These are phyloP conservation scores for Coniochaeta hoffmannii DNA, from an alignment of 2,329 filamentous ascomycete genomes.

Conservation along the genomic window DNA sequence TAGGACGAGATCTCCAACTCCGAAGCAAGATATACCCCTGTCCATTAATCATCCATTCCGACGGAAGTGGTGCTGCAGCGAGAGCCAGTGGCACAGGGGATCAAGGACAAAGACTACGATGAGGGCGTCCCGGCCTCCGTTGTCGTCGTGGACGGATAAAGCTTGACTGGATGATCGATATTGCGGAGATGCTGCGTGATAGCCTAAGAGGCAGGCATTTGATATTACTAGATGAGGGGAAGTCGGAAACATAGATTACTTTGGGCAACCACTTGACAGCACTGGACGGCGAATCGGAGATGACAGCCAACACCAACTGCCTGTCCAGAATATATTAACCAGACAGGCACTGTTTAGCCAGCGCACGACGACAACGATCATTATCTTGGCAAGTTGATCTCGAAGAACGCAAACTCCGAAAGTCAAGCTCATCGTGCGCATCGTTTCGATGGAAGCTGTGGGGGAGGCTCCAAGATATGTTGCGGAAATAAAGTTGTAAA, in stretches of 20 bases:
- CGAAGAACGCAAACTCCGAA: not conserved
- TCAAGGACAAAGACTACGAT: slow-evolving; percentile 2
- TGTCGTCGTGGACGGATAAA: slow-evolving; percentile 3
- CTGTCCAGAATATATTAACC: slow-evolving; percentile 15
- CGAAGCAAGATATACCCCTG: slow-evolving; percentile 3
- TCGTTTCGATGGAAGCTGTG: not conserved
- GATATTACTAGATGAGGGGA: slow-evolving; percentile 8
- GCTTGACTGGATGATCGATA: not conserved
- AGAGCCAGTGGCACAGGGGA: not conserved
- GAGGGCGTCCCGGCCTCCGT: slow-evolving; percentile 1
- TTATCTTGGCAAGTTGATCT: slow-evolving; percentile 5
- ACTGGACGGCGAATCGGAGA: slow-evolving; percentile 9
- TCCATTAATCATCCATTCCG: slow-evolving; percentile 1
- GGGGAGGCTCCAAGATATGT: not conserved
- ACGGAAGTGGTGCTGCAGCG: not conserved
- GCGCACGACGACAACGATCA: not conserved
- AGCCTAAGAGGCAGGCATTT: not conserved
- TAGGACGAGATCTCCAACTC: slow-evolving; percentile 8
- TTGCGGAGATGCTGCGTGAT: not conserved
- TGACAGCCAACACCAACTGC: slow-evolving; percentile 4
- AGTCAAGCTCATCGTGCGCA: not conserved
- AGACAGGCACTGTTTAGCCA: slow-evolving; percentile 13
- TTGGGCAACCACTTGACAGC: not conserved
- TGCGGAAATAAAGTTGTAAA: not conserved
- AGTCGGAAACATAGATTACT: not conserved